phyloP scores from a whole-genome alignment of 129 eudicot species.

The Heracleum sosnowskyi region DNA sequence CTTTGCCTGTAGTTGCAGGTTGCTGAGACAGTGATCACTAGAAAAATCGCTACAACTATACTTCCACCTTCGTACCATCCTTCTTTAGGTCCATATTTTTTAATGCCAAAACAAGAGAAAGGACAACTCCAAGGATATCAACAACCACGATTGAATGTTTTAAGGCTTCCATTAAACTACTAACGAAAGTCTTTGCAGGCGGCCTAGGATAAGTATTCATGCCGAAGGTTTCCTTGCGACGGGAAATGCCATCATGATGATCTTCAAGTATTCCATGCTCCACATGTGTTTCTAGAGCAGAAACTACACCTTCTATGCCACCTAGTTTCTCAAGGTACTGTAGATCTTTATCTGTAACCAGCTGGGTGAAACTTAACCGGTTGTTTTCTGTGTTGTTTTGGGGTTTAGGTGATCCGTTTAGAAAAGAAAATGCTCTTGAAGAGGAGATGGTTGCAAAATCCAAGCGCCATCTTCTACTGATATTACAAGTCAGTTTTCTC shows the following conservation, averaged over 20 bases:
- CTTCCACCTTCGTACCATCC: constrained; percentile 58
- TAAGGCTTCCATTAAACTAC: constrained; percentile 25
- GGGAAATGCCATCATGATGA: constrained; percentile 8
- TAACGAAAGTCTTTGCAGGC: background rate
- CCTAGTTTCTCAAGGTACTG: constrained; percentile 16
- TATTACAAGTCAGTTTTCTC: too few relatives aligned
- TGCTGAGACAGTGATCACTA: constrained; percentile 35
- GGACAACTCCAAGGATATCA: constrained; percentile 21
- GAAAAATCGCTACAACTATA: constrained; percentile 30
- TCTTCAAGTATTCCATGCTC: constrained; percentile 21
- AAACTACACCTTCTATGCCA: constrained; percentile 20
- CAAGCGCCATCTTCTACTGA: too few relatives aligned
- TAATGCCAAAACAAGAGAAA: constrained; percentile 44
- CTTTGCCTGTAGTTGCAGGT: constrained; percentile 32
- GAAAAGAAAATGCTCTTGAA: constrained; percentile 32
- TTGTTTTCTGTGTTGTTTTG: background rate
- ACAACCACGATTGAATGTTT: constrained; percentile 27
- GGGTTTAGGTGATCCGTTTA: background rate
- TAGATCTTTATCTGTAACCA: constrained; percentile 27
- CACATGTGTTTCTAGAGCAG: constrained; percentile 17
- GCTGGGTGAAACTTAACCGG: constrained; percentile 16
- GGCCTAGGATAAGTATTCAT: constrained; percentile 24
- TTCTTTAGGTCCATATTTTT: constrained; percentile 28
- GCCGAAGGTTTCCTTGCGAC: constrained; percentile 22
- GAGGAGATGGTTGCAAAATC: constrained; percentile 21